Evolutionary conservation across 768 basidiomycete species (phyloP), one percentile per base, ranked within the genome.

Genomic region (Mycena chlorophos): DNA sequence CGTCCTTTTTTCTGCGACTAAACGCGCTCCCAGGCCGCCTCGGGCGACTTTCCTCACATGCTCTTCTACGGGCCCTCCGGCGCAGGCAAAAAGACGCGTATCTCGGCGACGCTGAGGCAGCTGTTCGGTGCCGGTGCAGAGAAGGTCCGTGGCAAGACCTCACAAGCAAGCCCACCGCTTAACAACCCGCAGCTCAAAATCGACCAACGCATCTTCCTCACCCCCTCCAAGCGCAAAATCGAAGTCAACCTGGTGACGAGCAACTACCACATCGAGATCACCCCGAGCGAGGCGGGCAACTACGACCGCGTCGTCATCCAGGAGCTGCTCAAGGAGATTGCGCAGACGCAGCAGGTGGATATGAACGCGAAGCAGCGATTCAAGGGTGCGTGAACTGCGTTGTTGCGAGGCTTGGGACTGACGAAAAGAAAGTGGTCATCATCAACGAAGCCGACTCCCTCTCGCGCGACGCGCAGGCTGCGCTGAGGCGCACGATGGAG

Each of bases 291-390:
- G 74, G 94, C 94, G 0, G 96, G 96, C 13, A 96, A 87, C 65
- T 97, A 89, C 65, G 96, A 99, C 69, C 79, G 96, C 58, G 82
- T 94, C 1, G 94, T 99, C 47, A 93, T 99, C 49, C 96, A 98
- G 66, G 96, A 99, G 65, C 81, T 99, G 42, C 72, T 99, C 54
- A 99, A 98, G 71, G 96, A 98, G 73, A 98, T 99, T 64, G 96
- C 96, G 1, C 95, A 98, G 71, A 99, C 95, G 2, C 96, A 99
- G 69, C 96, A 98, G 69, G 94, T 99, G 10, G 96, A 99, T 73
- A 71, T 98, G 60, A 91, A 83, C 66, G 96, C 96, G 3, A 95
- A 90, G 69, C 94, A 99, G 64, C 81, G 91, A 54, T 99, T 99
- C 74, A 99, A 99, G 79, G n/a, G n/a, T n/a, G n/a, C n/a, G n/a